Conservation (phyloP, 768 basidiomycete genomes). For the Xerocomellus chrysenteron region DNA sequence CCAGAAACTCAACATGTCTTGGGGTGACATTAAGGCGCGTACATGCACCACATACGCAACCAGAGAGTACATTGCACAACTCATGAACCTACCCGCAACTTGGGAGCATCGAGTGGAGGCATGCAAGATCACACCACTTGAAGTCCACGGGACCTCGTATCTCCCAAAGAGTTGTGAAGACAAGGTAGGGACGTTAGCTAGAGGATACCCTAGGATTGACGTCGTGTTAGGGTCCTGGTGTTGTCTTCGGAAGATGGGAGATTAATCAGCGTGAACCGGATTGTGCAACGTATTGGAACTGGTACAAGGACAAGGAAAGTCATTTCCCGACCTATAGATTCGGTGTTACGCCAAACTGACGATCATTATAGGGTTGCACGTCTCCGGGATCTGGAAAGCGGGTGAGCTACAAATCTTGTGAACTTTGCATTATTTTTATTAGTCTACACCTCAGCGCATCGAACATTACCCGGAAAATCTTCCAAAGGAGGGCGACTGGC, state of each 20-base stretch:
- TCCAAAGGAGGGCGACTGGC: conserved; percentile 15
- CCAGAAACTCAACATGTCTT: conserved; percentile 26
- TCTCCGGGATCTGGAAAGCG: no score
- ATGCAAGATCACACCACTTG: conserved; percentile 11
- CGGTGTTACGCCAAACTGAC: neutral
- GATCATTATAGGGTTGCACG: neutral
- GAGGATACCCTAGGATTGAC: neutral
- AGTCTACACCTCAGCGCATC: conserved; percentile 18
- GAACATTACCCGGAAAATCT: conserved; percentile 31
- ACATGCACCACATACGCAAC: conserved; percentile 28
- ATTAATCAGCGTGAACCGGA: conserved; percentile 28
- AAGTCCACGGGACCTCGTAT: conserved; percentile 22
- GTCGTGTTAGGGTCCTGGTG: conserved; percentile 15
- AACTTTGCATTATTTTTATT: neutral
- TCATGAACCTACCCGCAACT: no score
- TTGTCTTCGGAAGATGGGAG: conserved; percentile 26
- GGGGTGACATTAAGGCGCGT: conserved; percentile 14
- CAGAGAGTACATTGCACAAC: conserved; percentile 1
- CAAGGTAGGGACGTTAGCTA: conserved; percentile 4
- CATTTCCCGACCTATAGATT: neutral
- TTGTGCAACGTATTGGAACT: conserved; percentile 27
- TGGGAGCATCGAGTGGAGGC: no score
- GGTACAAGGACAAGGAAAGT: conserved; percentile 31
- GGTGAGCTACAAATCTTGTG: conserved; percentile 8
- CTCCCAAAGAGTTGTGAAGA: conserved; percentile 23